Evolutionary conservation across 768 basidiomycete species (phyloP).

Genomic region (Amanita pseudoporphyria): DNA sequence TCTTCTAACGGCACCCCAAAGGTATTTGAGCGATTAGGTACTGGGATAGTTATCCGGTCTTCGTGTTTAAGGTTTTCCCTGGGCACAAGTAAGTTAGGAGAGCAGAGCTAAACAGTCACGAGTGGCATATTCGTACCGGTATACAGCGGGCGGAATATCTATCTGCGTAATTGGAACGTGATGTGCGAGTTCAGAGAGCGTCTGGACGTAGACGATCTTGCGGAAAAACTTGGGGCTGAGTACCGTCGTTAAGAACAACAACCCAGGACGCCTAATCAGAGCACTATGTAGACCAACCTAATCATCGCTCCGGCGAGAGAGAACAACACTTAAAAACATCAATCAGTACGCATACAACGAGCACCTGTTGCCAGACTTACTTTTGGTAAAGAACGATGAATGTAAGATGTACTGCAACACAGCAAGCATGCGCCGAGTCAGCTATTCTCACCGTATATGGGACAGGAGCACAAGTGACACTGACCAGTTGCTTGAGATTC

Average conservation of each 20-base stretch:
- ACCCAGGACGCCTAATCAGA: too few species aligned
- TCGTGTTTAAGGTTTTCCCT: constrained; percentile 81
- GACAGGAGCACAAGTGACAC: constrained; percentile 27
- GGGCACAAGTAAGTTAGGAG: neutral
- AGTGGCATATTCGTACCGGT: constrained; percentile 44
- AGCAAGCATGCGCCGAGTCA: neutral
- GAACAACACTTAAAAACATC: constrained; percentile 58
- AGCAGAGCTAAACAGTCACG: neutral
- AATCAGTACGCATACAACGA: constrained; percentile 7
- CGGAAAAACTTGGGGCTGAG: constrained; percentile 84
- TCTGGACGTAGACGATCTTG: constrained; percentile 69
- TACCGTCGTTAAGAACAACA: neutral
- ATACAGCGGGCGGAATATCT: constrained; percentile 74
- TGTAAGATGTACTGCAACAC: constrained; percentile 49
- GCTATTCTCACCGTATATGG: too few species aligned
- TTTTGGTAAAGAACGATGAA: constrained; percentile 82
- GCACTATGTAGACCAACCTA: constrained; percentile 56
- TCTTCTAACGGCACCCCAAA: constrained; percentile 81
- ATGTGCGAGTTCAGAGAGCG: constrained; percentile 68
- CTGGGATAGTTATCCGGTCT: constrained; percentile 55
- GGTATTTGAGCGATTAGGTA: constrained; percentile 46
- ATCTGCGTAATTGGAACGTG: constrained; percentile 82
- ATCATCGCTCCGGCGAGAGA: constrained; percentile 83
- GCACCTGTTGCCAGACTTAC: constrained; percentile 17
- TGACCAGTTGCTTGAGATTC: constrained; percentile 73